Evolutionary conservation across 257 asterid genomes (phyloP), one percentile per base, ranked within the genome.

Genomic region (Salvia miltiorrhiza): DNA sequence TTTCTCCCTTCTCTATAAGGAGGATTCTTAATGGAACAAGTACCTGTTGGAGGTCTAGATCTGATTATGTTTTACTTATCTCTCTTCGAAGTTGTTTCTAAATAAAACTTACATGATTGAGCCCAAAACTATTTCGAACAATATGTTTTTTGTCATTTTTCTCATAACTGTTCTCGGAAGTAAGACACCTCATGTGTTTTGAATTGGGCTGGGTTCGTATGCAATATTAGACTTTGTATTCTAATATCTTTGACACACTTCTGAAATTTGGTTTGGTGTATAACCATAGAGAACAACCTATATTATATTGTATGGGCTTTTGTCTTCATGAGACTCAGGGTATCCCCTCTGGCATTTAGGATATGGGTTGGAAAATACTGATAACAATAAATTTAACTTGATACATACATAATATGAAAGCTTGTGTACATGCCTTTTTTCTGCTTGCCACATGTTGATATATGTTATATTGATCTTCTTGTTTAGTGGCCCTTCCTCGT

Each of bases 11-110:
- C 58, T 56, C 41, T 44, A 16, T 52, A 17, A 55, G 59, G 75
- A 73, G 26, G 68, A 69, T 61, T 52, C 35, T 47, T 69, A 80
- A 68, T 72, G 65, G 72, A 47, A 64, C 53, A 20, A 73, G 17
- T 63, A 69, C 72, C 67, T 55, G 26, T 17, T 69, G 49, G 60
- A 21, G 73, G 59, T 64, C 63, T 23, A 47, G 47, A 70, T 58
- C 61, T 66, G 69, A 63, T 45, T 39, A 7, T 61, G 49, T 57
- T 49, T 64, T 65, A 48, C 48, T 54, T 54, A 24, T 56, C 49
- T 28, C 32, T 37, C 43, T 28, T 47, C 24, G 13, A 24, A 1
- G 7, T 59, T 9, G 3, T 52, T 60, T 23, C 30, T 16, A 12
- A 37, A 33, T 53, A 35, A 26, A 58, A 20, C 65, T 35, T 48